Evolutionary conservation across 2,329 filamentous ascomycete species (phyloP).

Genomic region (Pyricularia sp.): DNA sequence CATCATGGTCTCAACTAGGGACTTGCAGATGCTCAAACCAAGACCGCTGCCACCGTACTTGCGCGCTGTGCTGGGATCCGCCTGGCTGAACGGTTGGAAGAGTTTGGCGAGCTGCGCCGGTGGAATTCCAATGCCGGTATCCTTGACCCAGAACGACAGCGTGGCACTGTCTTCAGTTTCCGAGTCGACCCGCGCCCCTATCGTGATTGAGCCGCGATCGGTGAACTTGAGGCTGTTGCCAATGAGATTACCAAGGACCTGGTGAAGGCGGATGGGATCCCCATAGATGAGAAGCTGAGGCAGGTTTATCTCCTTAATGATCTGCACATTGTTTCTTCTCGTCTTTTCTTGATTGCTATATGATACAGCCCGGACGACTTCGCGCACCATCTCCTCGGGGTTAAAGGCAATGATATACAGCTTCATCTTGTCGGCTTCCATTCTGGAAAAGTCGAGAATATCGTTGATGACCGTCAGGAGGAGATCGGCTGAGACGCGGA

Average conservation of each 20-base stretch:
- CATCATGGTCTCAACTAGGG: slow-evolving; percentile 87
- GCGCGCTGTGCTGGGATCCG: slow-evolving; percentile 79
- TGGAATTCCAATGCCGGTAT: slow-evolving; percentile 87
- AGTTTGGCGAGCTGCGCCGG: slow-evolving; percentile 74
- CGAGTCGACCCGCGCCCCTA: slow-evolving; percentile 62
- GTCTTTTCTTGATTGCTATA: slow-evolving; percentile 58
- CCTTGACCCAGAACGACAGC: slow-evolving; percentile 76
- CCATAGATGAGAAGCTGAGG: slow-evolving; percentile 67
- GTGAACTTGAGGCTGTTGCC: slow-evolving; percentile 95
- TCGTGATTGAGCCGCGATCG: slow-evolving; percentile 74
- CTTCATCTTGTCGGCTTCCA: slow-evolving; percentile 82
- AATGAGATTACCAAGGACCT: slow-evolving; percentile 72
- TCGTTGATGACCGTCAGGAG: slow-evolving; percentile 92
- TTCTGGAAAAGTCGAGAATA: slow-evolving; percentile 90
- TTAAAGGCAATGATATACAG: slow-evolving; percentile 64
- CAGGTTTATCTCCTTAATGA: slow-evolving; percentile 61
- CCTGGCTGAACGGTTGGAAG: slow-evolving; percentile 88
- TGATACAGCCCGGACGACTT: slow-evolving; percentile 56
- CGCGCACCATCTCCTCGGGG: slow-evolving; percentile 56
- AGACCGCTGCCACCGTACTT: slow-evolving; percentile 90
- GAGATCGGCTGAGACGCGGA: slow-evolving; percentile 76
- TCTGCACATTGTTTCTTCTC: slow-evolving; percentile 52
- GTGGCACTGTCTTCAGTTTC: slow-evolving; percentile 63
- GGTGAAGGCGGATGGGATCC: slow-evolving; percentile 57
- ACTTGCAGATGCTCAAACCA: slow-evolving; percentile 89